Conservation (phyloP, 2,329 filamentous ascomycete species). For the Phialemonium atrogriseum region DNA sequence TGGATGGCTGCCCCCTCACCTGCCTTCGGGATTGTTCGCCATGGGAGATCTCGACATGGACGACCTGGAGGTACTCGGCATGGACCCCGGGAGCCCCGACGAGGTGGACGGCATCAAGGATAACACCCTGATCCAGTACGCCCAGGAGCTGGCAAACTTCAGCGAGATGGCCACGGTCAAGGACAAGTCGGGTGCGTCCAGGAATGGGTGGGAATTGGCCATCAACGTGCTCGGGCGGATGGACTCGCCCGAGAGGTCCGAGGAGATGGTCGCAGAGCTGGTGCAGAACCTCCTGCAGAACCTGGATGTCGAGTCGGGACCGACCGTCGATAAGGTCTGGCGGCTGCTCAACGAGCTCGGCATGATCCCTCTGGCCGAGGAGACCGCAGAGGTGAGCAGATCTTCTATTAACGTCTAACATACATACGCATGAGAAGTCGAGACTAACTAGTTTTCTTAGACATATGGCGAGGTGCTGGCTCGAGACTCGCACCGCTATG, state of each 20-base stretch:
- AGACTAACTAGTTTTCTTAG: too few relatives aligned
- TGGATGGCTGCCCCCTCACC: constrained; percentile 65
- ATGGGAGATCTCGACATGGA: constrained; percentile 69
- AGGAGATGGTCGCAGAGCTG: constrained; percentile 65
- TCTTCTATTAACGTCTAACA: neutral
- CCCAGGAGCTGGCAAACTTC: constrained; percentile 54
- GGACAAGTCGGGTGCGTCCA: constrained; percentile 23
- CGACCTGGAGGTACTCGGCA: constrained; percentile 73
- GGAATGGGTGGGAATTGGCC: constrained; percentile 84
- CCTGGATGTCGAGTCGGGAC: constrained; percentile 56
- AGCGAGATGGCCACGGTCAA: constrained; percentile 33
- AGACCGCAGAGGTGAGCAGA: constrained; percentile 67
- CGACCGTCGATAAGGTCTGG: constrained; percentile 75
- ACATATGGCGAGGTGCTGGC: constrained; percentile 75
- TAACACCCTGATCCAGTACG: constrained; percentile 68
- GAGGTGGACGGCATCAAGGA: constrained; percentile 65
- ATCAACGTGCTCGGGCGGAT: constrained; percentile 76
- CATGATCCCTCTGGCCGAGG: constrained; percentile 69
- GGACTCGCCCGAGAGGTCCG: constrained; percentile 62
- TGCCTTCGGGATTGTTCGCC: constrained; percentile 41
- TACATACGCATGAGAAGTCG: too few relatives aligned
- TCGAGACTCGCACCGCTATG: constrained; percentile 67
- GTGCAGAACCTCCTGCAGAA: constrained; percentile 56
- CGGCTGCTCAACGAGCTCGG: constrained; percentile 68
- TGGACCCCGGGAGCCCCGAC: constrained; percentile 50